Conservation (phyloP, 805 yeast genomes). For the Candida yuanshanica region DNA sequence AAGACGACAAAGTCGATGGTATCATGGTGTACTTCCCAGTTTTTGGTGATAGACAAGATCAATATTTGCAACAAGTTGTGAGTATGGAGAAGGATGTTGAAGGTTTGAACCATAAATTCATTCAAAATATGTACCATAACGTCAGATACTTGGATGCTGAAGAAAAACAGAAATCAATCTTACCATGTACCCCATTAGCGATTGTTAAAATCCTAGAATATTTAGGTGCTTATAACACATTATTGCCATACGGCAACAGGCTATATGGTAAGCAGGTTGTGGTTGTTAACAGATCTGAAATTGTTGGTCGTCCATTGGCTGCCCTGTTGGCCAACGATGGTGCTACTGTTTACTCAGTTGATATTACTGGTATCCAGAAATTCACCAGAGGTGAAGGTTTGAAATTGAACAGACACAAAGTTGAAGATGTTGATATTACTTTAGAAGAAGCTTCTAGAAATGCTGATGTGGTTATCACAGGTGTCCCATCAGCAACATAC, state of each 20-base stretch:
- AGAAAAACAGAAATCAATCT: slow-evolving; percentile 66
- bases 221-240: slow-evolving; percentile 76
- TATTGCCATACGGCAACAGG: slow-evolving; percentile 84
- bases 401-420: slow-evolving; percentile 75
- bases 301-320: slow-evolving; percentile 96
- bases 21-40: slow-evolving; percentile 98
- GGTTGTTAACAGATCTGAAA: slow-evolving; percentile 90
- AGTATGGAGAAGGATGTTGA: slow-evolving; percentile 93
- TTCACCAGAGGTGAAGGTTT: slow-evolving; percentile 94
- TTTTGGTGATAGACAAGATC: slow-evolving; percentile 92
- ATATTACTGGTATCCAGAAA: slow-evolving; percentile 78
- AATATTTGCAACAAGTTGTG: slow-evolving; percentile 89
- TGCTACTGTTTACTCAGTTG: slow-evolving; percentile 91
- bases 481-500: slow-evolving; percentile 81
- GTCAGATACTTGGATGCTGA: slow-evolving; percentile 74
- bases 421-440: slow-evolving; percentile 48
- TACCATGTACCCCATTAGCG: slow-evolving; percentile 97
- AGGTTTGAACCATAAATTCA: slow-evolving; percentile 85
- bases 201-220: slow-evolving; percentile 89
- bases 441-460: slow-evolving; percentile 60
- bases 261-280: slow-evolving; percentile 89
- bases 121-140: slow-evolving; percentile 94
- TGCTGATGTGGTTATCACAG: slow-evolving; percentile 93
- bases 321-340: slow-evolving; percentile 96
- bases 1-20: slow-evolving; percentile 72